Evolutionary conservation across 306 rosid genomes (phyloP).

Genomic region (Cyclanthera cordifolia): DNA sequence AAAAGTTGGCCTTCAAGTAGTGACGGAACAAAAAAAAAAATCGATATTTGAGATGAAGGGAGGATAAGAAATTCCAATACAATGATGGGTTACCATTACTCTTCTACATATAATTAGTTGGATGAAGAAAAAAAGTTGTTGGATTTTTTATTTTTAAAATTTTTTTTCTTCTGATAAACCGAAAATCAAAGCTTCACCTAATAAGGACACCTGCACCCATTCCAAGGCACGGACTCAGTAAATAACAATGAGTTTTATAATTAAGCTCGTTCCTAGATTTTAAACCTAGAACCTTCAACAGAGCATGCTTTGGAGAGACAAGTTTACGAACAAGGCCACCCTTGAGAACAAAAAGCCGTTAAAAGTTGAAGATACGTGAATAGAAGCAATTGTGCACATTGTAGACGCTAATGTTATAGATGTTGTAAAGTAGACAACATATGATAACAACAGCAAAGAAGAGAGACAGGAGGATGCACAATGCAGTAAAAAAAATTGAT

Average conservation of each 20-base stretch:
- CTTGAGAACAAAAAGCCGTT: background rate
- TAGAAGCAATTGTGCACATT: background rate
- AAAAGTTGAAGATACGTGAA: background rate
- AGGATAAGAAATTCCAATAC: background rate
- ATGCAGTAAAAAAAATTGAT: background rate
- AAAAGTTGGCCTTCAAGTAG: background rate
- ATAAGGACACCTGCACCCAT: no score
- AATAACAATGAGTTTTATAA: no score
- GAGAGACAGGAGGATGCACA: background rate
- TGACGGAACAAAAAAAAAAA: background rate
- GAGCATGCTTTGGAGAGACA: no score
- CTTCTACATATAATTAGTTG: background rate
- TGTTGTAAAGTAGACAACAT: background rate
- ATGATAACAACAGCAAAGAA: background rate
- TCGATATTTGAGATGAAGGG: background rate
- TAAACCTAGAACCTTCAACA: no score
- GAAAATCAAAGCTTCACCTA: no score
- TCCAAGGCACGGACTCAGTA: no score
- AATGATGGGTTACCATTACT: background rate
- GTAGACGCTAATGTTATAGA: background rate
- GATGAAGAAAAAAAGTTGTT: background rate
- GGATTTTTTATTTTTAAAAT: background rate
- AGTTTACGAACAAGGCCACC: no score
- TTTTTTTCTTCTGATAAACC: no score
- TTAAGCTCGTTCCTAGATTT: no score